Conservation (phyloP, 2,329 filamentous ascomycete genomes). For the Magnaporthales sp. region DNA sequence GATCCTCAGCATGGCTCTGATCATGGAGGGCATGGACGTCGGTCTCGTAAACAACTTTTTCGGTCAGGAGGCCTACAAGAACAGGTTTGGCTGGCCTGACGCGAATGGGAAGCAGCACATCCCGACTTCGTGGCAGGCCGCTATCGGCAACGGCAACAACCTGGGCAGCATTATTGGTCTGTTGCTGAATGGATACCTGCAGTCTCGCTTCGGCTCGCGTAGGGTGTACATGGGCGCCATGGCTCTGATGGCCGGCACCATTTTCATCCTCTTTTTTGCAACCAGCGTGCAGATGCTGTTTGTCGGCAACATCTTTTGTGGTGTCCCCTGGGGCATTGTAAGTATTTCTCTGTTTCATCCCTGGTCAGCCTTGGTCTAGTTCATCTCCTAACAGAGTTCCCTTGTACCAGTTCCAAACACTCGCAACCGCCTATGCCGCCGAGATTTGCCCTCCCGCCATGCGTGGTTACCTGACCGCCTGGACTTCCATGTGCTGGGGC, state of each 20-base stretch:
- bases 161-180: slow-evolving; percentile 41
- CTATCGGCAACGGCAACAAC: slow-evolving; percentile 24
- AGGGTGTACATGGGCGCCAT: slow-evolving; percentile 34
- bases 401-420: slow-evolving; percentile 37
- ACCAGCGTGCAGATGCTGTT: slow-evolving; percentile 44
- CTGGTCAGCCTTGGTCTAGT: neutral
- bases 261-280: slow-evolving; percentile 57
- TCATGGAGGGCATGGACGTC: slow-evolving; percentile 15
- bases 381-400: neutral
- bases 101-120: slow-evolving; percentile 27
- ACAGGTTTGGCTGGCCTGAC: slow-evolving; percentile 19
- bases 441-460: slow-evolving; percentile 52
- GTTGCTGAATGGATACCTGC: slow-evolving; percentile 37
- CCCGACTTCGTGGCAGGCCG: slow-evolving; percentile 40
- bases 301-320: slow-evolving; percentile 52
- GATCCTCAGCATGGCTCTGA: slow-evolving; percentile 12
- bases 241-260: slow-evolving; percentile 26
- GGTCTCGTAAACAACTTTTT: slow-evolving; percentile 13
- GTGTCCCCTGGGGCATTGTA: slow-evolving; percentile 47
- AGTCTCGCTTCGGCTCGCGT: slow-evolving; percentile 36
- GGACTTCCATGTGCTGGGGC: slow-evolving; percentile 54
- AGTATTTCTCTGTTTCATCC: neutral
- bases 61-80: slow-evolving; percentile 20
- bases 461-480: slow-evolving; percentile 48
- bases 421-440: slow-evolving; percentile 49